These are phyloP conservation scores for Cystoderma amianthinum DNA, from an alignment of 768 basidiomycete genomes.

Conservation along the genomic window DNA sequence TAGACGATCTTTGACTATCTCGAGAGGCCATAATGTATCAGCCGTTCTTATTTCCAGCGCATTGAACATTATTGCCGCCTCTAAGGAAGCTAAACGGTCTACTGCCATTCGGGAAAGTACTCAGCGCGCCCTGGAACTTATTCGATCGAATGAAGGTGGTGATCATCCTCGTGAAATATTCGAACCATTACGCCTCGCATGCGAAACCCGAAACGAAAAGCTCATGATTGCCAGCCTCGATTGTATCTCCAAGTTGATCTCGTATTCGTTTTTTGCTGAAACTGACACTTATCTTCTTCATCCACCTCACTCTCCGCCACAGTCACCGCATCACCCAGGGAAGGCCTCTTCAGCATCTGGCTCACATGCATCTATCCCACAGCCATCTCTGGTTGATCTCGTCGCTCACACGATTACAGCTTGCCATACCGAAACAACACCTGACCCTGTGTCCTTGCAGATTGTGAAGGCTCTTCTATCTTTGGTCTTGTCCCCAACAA, in stretches of 20 bases:
- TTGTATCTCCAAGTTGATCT: slow-evolving; percentile 95
- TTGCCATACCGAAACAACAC: slow-evolving; percentile 82
- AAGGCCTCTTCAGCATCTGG: slow-evolving; percentile 31
- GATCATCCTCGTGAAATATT: slow-evolving; percentile 84
- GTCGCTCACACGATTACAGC: slow-evolving; percentile 94
- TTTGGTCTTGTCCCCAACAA: slow-evolving; percentile 78
- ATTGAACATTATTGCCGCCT: slow-evolving; percentile 77
- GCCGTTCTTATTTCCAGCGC: slow-evolving; percentile 79
- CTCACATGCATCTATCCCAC: slow-evolving; percentile 43
- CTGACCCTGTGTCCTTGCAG: slow-evolving; percentile 89
- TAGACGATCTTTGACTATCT: slow-evolving; percentile 53
- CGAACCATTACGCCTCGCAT: slow-evolving; percentile 92
- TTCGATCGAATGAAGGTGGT: slow-evolving; percentile 67
- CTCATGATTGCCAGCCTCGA: slow-evolving; percentile 96
- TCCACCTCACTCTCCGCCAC: slow-evolving; percentile 65
- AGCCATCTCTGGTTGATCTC: slow-evolving; percentile 81
- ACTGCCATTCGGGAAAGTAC: slow-evolving; percentile 77
- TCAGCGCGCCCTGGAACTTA: slow-evolving; percentile 75
- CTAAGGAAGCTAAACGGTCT: slow-evolving; percentile 84
- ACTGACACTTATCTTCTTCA: slow-evolving; percentile 28
- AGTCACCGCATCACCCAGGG: slow-evolving; percentile 52
- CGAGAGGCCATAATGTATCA: slow-evolving; percentile 68
- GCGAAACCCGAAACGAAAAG: slow-evolving; percentile 90
- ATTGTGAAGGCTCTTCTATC: slow-evolving; percentile 94
- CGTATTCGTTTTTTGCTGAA: slow-evolving; percentile 94